Evolutionary conservation across 352 stramenopile genomes (phyloP), one percentile per base, ranked within the genome.

Genomic region (Peronosclerospora sorghi): DNA sequence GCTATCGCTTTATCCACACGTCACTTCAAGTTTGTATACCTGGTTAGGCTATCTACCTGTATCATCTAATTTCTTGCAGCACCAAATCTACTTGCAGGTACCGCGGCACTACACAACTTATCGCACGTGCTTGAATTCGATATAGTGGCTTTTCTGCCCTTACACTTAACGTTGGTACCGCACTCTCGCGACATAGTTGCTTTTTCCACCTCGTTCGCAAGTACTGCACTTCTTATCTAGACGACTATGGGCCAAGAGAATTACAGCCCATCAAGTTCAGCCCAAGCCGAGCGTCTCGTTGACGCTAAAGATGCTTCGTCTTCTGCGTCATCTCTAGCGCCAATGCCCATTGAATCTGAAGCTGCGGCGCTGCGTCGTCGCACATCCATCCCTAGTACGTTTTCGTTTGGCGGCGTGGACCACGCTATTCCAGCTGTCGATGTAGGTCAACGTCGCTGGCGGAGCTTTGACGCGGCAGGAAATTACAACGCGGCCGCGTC

Each of bases 381-480:
- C 24, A 81, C 74, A 15, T 84, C 71, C 28, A 82, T 86, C 41
- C 74, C 74, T 24, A 63, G 68, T 40, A 73, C 65, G 5, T 84
- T 83, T 46, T 62, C 63, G 8, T 74, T 59, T 42, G 60, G 52
- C 15, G 59, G 48, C 10, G 41, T 61, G 13, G 51, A 64, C 23
- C 56, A 53, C 32, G 39, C 45, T 5, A 45, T 58, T 9, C 51
- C 63, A 18, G 32, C 45, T 1, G 20, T 39, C 2, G 28, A 46
- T 5, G 35, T 45, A 9, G 45, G 58, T n/a, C 69, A 76, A 52
- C 69, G 72, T 4, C 68, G 72, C 7, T 82, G 67, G 65, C 72
- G 69, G 39, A 79, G 64, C 51, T 85, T 85, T 43, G 67, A 82
- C 58, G 52, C 57, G 1, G 51, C 46, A 13, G 26, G 37, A 1